Evolutionary conservation across 805 yeast genomes (phyloP).

Genomic region (Jamesozyma lodderae): DNA sequence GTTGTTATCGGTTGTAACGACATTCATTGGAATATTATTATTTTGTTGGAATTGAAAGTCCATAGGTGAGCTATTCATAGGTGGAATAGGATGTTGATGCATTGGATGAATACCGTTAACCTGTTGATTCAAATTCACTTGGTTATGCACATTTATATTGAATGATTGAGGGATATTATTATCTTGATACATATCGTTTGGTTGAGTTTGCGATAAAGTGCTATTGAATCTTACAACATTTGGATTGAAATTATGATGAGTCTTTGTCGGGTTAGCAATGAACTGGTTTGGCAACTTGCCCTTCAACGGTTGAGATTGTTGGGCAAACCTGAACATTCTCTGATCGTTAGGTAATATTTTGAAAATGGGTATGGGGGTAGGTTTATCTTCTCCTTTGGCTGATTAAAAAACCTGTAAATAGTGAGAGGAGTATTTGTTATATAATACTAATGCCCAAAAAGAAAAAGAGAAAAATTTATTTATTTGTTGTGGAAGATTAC

Average conservation of each 20-base stretch:
- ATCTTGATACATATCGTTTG: constrained; percentile 17
- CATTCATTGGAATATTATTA: constrained; percentile 1
- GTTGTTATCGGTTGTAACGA: background rate
- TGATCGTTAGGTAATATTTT: constrained; percentile 1
- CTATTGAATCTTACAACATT: constrained; percentile 33
- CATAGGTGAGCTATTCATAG: background rate
- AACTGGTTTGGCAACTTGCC: constrained; percentile 34
- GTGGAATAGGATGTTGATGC: background rate
- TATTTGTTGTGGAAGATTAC: too few species aligned
- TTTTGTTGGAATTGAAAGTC: background rate
- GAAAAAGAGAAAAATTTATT: too few species aligned
- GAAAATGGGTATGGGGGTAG: too few species aligned
- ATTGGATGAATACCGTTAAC: too few species aligned
- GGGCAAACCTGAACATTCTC: constrained; percentile 28
- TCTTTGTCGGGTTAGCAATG: constrained; percentile 31
- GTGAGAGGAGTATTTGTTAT: too few species aligned
- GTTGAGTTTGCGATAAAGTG: too few species aligned
- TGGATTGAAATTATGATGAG: constrained; percentile 30
- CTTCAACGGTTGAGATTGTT: constrained; percentile 30
- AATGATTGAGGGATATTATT: background rate
- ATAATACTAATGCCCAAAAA: too few species aligned
- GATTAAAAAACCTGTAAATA: too few species aligned
- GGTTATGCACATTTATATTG: background rate
- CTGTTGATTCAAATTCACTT: background rate
- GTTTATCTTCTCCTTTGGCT: too few species aligned